Evolutionary conservation across 352 stramenopile genomes (phyloP).

Genomic region (Globisporangium echinulatum): DNA sequence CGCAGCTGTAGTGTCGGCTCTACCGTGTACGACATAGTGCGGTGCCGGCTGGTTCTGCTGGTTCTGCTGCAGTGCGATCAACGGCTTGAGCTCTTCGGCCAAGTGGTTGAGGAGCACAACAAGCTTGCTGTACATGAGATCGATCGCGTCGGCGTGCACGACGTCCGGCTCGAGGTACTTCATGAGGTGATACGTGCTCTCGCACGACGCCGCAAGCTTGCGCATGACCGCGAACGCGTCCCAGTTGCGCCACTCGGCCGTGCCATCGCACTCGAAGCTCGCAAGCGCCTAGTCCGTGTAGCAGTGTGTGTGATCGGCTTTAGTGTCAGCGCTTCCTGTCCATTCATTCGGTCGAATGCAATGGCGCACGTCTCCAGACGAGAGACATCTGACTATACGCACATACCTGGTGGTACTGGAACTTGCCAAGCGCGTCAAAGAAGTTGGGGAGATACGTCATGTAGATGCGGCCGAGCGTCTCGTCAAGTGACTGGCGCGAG

Average conservation of each 20-base stretch:
- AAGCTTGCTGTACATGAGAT: slow-evolving; percentile 55
- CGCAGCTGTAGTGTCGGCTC: background rate
- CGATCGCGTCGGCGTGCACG: slow-evolving; percentile 47
- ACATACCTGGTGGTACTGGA: slow-evolving; percentile 49
- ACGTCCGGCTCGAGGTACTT: slow-evolving; percentile 56
- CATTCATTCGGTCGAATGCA: too few relatives aligned
- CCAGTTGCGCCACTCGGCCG: slow-evolving; percentile 44
- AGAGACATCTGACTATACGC: too few relatives aligned
- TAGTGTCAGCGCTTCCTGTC: too few relatives aligned
- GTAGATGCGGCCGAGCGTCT: slow-evolving; percentile 40
- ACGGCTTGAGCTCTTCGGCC: slow-evolving; percentile 42
- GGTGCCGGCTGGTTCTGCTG: slow-evolving; percentile 17
- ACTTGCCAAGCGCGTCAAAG: slow-evolving; percentile 56
- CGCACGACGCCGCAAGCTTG: slow-evolving; percentile 51
- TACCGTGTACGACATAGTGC: slow-evolving; percentile 22
- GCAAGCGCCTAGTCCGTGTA: slow-evolving; percentile 21
- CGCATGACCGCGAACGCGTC: slow-evolving; percentile 46
- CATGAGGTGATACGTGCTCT: slow-evolving; percentile 71
- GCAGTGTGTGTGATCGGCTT: too few relatives aligned
- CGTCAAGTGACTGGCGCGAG: slow-evolving; percentile 22
- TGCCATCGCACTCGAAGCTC: slow-evolving; percentile 32
- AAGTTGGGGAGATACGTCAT: slow-evolving; percentile 47
- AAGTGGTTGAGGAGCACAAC: slow-evolving; percentile 55
- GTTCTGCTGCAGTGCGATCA: slow-evolving; percentile 18
- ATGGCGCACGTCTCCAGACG: too few relatives aligned